A percentile compares a stretch with the other conserved stretches of the same genome.
Evolutionary conservation across 2,329 filamentous ascomycete species (phyloP).

Genomic region (Aspergillus felis): DNA sequence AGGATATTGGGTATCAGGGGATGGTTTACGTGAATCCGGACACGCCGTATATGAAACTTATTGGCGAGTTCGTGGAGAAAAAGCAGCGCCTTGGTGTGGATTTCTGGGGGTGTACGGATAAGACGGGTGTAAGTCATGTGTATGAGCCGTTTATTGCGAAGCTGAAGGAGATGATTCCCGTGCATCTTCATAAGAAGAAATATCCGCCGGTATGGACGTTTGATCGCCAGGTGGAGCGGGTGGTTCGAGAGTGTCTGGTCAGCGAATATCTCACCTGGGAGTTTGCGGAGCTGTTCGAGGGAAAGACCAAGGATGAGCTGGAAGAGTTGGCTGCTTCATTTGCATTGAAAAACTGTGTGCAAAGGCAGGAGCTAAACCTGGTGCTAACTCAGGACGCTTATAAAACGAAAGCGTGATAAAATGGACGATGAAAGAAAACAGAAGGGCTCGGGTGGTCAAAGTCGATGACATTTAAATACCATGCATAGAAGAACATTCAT

Average conservation of each 20-base stretch:
- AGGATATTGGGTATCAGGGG: constrained; percentile 52
- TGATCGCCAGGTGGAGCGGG: constrained; percentile 35
- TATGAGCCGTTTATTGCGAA: too few species aligned
- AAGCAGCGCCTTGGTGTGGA: neutral
- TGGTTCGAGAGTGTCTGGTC: constrained; percentile 44
- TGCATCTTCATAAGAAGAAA: neutral
- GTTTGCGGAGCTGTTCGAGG: constrained; percentile 48
- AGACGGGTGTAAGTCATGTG: neutral
- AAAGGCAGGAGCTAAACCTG: neutral
- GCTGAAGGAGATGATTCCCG: too few species aligned
- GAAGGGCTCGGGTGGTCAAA: too few species aligned
- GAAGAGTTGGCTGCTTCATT: constrained; percentile 51
- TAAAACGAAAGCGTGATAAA: too few species aligned
- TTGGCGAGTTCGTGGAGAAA: too few species aligned
- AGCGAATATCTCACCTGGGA: constrained; percentile 30
- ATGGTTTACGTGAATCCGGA: constrained; percentile 47
- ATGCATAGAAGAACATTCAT: too few species aligned
- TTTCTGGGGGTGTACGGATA: neutral
- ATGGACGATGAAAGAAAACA: too few species aligned
- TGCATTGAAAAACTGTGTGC: constrained; percentile 35
- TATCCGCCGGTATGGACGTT: constrained; percentile 16
- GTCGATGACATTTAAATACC: too few species aligned
- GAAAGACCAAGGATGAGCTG: constrained; percentile 47
- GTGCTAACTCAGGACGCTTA: too few species aligned
- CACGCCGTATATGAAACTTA: constrained; percentile 44